Conservation (phyloP, 1,284 basidiomycete species). For the Fomes fomentarius region DNA sequence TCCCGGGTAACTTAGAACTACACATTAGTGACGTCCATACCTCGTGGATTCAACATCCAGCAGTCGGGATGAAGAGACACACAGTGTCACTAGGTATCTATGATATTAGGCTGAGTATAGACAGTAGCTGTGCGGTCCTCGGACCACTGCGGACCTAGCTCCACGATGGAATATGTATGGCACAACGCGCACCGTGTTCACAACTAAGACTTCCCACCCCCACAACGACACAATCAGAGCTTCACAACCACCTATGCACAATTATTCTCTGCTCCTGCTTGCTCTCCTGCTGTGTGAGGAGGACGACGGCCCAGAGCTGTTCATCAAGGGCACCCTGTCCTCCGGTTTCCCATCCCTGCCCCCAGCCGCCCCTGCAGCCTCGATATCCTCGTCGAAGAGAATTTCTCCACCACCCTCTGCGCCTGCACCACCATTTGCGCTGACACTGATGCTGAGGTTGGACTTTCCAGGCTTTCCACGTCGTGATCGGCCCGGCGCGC, state of each 20-base stretch:
- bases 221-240: constrained; percentile 3
- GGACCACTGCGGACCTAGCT: neutral
- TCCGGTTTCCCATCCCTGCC: constrained; percentile 26
- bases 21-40: too few relatives aligned
- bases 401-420: constrained; percentile 35
- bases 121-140: neutral
- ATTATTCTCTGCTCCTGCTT: constrained; percentile 26
- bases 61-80: too few relatives aligned
- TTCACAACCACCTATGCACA: neutral
- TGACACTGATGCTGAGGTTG: constrained; percentile 27
- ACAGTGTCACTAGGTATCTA: constrained; percentile 3
- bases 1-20: neutral
- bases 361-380: constrained; percentile 18
- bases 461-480: constrained; percentile 33
- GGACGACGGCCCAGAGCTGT: constrained; percentile 16
- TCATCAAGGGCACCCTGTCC: constrained; percentile 21
- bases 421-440: constrained; percentile 25
- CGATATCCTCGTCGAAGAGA: constrained; percentile 58
- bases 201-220: neutral
- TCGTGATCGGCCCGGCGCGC: constrained; percentile 43
- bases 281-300: constrained; percentile 23
- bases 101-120: constrained; percentile 10
- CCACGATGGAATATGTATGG: neutral
- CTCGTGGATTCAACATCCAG: too few relatives aligned
- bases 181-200: neutral